Base-by-base conservation (phyloP, 306 rosid species). In the Acacia confusa region DNA sequence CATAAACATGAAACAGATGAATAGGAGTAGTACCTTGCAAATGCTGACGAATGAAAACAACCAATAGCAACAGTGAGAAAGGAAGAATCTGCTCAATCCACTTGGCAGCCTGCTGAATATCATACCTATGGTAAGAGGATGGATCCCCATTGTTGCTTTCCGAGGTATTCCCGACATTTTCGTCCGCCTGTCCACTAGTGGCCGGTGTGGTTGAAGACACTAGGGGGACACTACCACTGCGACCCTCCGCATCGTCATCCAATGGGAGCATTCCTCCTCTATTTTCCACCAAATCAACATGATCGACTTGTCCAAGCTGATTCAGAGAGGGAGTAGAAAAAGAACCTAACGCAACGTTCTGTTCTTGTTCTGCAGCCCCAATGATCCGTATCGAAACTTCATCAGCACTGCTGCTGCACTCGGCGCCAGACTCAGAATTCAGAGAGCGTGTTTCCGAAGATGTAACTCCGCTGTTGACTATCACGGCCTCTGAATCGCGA, bases 61-160 rank as follows among this genome's bases (percentile, higher is more conserved):
- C 89, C 78, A 92, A 77, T 71, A 94, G 78, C 70, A 94, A 87
- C 86, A 94, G 83, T 12, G 92, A 90, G 72, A 91, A 94, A 28
- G 98, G 98, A 82, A 94, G 97, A 85, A 94, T 83, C 87, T 94
- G 96, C 88, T 94, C 97, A 81, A 90, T 84, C 93, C 97, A 94
- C 83, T 85, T 87, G 0, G 97, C 96, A 52, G 88, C 79, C 84
- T 86, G 96, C 87, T 94, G 98, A 80, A 94, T 84, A 83, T 94
- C 98, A 77, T 92, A 92, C 72, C 95, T 87, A 89, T 92, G 97
- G 66, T 88, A 88, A 38, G 89, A 81, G 11, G 89, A 77, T 0
- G 97, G 87, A 80, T 89, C 94, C 82, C 89, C 88, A 53, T 30
- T 41, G 25, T 74, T 80, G 67, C 81, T 89, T 53, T 89, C 92